A percentile compares a stretch with the other conserved stretches of the same genome.
Evolutionary conservation across 192 early-diverging fungal species (phyloP).

Genomic region (Podila epicladia): DNA sequence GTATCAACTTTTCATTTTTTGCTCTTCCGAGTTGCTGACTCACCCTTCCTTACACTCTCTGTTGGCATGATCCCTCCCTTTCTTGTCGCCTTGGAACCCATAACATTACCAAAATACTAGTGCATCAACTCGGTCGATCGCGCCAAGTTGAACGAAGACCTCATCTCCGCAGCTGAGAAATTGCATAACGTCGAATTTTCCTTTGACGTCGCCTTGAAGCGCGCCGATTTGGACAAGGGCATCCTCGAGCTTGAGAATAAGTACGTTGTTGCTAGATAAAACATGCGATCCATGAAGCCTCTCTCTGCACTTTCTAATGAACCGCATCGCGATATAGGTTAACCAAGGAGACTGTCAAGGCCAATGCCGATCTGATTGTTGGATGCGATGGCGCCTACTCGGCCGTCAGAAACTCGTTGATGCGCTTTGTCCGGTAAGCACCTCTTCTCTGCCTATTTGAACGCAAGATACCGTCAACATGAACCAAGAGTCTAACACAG

Average conservation of each 20-base stretch:
- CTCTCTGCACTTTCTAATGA: too few relatives aligned
- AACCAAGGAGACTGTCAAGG: slow-evolving; percentile 52
- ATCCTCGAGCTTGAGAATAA: slow-evolving; percentile 57
- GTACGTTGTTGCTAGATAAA: slow-evolving; percentile 21
- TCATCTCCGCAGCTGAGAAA: slow-evolving; percentile 79
- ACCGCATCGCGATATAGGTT: slow-evolving; percentile 19
- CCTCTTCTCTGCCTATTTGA: neutral
- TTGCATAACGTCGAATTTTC: slow-evolving; percentile 74
- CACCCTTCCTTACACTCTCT: neutral
- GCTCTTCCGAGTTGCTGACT: neutral
- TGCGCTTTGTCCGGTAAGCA: slow-evolving; percentile 74
- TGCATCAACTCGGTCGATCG: slow-evolving; percentile 96
- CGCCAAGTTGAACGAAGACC: slow-evolving; percentile 79
- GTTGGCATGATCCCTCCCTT: neutral
- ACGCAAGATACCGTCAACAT: neutral
- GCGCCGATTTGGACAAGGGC: slow-evolving; percentile 79
- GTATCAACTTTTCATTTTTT: neutral
- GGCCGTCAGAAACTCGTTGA: slow-evolving; percentile 78
- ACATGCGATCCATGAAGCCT: neutral
- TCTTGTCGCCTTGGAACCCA: slow-evolving; percentile 1
- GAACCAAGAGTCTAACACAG: too few relatives aligned
- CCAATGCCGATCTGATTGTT: slow-evolving; percentile 80
- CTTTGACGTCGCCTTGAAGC: slow-evolving; percentile 78
- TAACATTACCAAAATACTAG: slow-evolving; percentile 38
- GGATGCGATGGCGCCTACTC: slow-evolving; percentile 94